Evolutionary conservation across 179 eudicot genomes (phyloP), one percentile per base, ranked within the genome.

Genomic region (Vitellaria paradoxa): DNA sequence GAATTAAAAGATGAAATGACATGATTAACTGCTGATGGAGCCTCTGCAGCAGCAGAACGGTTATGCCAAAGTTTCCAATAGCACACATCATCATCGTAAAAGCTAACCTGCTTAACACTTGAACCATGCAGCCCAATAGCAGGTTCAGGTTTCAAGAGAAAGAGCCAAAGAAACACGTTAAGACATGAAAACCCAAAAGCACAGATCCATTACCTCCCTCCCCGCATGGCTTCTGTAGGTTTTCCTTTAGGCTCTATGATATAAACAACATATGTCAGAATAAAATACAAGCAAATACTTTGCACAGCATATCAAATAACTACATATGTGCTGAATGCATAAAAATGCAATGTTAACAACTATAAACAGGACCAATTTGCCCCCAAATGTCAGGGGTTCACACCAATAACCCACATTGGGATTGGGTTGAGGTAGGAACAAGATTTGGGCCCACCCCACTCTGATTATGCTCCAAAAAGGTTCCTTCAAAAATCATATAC

Each of bases 21-120:
- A 68, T 88, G 81, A 84, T 91, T 90, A 79, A 88, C 91, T 79
- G 97, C 94, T 13, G 94, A 73, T 53, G 98, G 94, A 72, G 97
- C 87, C 81, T 94, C 98, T 30, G 97, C 93, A 75, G 98, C 98
- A 79, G 97, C 98, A 81, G 92, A 83, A 53, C 94, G 97, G 82
- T 89, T 90, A 63, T 84, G 88, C 90, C 90, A 91, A 65, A 88
- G 89, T 87, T 91, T 92, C 98, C 98, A 94, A 82, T 85, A 91
- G 68, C 91, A 88, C 55, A 93, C 98, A 88, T 94, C 98, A 65
- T 94, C 97, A 57, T 94, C 98, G 81, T 93, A 94, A 87, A 94
- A 94, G 79, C 90, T 91, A 70, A 94, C 97, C 92, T 94, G 98
- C 84, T 93, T 93, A 73, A 94, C 98, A 91, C 98, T 93, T 82